phyloP scores from a whole-genome alignment of 2,329 filamentous ascomycete genomes.

The Botryotinia globosa region DNA sequence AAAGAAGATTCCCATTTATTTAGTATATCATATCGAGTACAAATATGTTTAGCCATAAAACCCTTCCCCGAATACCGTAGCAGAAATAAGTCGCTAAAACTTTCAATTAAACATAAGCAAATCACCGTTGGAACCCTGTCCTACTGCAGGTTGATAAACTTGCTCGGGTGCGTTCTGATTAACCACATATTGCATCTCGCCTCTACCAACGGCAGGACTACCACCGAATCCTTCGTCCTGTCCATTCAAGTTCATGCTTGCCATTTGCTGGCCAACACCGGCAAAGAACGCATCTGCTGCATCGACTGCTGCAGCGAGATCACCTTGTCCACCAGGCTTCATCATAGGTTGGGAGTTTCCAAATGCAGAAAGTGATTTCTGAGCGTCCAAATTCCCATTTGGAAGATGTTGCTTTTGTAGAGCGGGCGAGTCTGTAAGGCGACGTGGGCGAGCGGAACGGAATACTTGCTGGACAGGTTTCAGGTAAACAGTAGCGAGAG shows the following conservation, averaged over 20 bases:
- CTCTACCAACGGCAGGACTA: slow-evolving; percentile 45
- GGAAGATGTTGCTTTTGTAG: slow-evolving; percentile 71
- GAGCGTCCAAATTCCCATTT: slow-evolving; percentile 50
- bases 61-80: neutral
- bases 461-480: slow-evolving; percentile 98
- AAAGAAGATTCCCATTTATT: neutral
- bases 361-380: slow-evolving; percentile 60
- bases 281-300: slow-evolving; percentile 91
- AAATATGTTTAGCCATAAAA: slow-evolving; percentile 1
- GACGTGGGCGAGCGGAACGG: slow-evolving; percentile 77
- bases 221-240: slow-evolving; percentile 64
- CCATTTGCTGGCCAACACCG: slow-evolving; percentile 71
- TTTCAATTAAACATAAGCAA: slow-evolving; percentile 46
- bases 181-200: slow-evolving; percentile 64
- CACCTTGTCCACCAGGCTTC: slow-evolving; percentile 39
- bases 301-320: slow-evolving; percentile 69
- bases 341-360: slow-evolving; percentile 43
- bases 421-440: slow-evolving; percentile 78
- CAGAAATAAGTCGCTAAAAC: slow-evolving; percentile 1
- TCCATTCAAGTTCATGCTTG: slow-evolving; percentile 62
- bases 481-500: slow-evolving; percentile 92
- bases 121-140: slow-evolving; percentile 65
- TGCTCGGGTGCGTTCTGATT: slow-evolving; percentile 79
- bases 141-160: slow-evolving; percentile 66
- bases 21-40: slow-evolving; percentile 8